Evolutionary conservation across 495 filamentous ascomycete genomes (phyloP).

Genomic region (Talaromyces nanjingensis): DNA sequence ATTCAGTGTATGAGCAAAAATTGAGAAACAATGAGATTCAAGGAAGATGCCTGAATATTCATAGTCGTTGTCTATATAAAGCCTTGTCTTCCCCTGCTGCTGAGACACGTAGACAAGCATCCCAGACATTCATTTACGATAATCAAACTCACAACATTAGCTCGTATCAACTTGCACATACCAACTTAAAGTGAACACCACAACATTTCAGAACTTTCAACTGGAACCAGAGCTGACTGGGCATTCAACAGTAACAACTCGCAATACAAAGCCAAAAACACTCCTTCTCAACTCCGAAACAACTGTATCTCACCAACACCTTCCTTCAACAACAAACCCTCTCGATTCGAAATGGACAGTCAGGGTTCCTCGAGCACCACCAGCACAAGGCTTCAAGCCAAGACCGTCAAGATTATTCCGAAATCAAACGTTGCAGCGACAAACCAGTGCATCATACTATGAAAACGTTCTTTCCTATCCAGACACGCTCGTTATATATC

Average conservation of each 20-base stretch:
- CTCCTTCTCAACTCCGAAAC: background rate
- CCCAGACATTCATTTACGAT: background rate
- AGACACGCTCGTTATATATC: background rate
- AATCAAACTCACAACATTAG: background rate
- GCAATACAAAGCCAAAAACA: background rate
- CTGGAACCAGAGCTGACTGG: background rate
- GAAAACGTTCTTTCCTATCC: background rate
- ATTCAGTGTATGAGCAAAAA: background rate
- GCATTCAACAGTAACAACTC: background rate
- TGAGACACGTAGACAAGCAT: background rate
- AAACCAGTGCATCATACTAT: background rate
- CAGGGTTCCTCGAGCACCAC: background rate
- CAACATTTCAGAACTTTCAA: background rate
- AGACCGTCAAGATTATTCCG: background rate
- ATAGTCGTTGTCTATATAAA: background rate
- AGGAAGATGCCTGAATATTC: background rate
- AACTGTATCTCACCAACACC: background rate
- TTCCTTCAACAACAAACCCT: background rate
- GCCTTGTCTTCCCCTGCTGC: background rate
- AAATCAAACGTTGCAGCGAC: background rate
- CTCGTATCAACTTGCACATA: background rate
- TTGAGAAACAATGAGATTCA: background rate
- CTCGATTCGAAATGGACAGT: background rate
- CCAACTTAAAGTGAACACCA: background rate
- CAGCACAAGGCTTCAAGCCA: background rate